Percentiles rank a stretch among this genome's conserved stretches.
These are phyloP conservation scores for Suhomyces bokatorum DNA, from an alignment of 1,139 yeast genomes.

Conservation along the genomic window DNA sequence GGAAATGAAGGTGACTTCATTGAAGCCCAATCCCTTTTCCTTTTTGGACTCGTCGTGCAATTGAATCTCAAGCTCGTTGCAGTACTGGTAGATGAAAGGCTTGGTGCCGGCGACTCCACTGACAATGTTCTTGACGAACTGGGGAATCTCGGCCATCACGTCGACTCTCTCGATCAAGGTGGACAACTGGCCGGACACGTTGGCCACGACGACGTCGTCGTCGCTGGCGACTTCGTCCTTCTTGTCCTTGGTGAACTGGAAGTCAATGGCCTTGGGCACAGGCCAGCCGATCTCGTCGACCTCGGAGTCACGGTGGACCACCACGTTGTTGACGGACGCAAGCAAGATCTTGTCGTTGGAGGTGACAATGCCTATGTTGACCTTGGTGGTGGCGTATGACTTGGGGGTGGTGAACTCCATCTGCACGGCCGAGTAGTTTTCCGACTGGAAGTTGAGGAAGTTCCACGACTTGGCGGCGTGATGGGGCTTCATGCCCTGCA, in stretches of 20 bases:
- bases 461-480: slow-evolving; percentile 98
- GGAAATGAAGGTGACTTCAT: slow-evolving; percentile 78
- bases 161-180: slow-evolving; percentile 84
- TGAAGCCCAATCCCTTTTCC: slow-evolving; percentile 72
- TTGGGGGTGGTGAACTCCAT: slow-evolving; percentile 97
- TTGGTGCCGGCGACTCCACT: slow-evolving; percentile 94
- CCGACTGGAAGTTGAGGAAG: slow-evolving; percentile 85
- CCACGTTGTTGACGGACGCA: slow-evolving; percentile 66
- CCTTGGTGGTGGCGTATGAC: slow-evolving; percentile 81
- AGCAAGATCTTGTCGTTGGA: slow-evolving; percentile 62
- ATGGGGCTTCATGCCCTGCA: slow-evolving; percentile 99
- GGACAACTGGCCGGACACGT: slow-evolving; percentile 54
- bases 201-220: slow-evolving; percentile 36
- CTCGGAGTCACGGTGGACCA: slow-evolving; percentile 58
- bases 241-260: slow-evolving; percentile 52
- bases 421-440: slow-evolving; percentile 68
- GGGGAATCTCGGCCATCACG: slow-evolving; percentile 96
- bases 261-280: slow-evolving; percentile 68
- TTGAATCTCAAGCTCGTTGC: slow-evolving; percentile 51
- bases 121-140: slow-evolving; percentile 88
- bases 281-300: slow-evolving; percentile 91
- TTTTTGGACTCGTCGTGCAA: slow-evolving; percentile 29
- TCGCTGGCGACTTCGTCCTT: slow-evolving; percentile 31
- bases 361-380: slow-evolving; percentile 75
- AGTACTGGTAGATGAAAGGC: slow-evolving; percentile 92